phyloP scores from a whole-genome alignment of 1,284 basidiomycete genomes.

The Cutaneotrichosporon curvatum region DNA sequence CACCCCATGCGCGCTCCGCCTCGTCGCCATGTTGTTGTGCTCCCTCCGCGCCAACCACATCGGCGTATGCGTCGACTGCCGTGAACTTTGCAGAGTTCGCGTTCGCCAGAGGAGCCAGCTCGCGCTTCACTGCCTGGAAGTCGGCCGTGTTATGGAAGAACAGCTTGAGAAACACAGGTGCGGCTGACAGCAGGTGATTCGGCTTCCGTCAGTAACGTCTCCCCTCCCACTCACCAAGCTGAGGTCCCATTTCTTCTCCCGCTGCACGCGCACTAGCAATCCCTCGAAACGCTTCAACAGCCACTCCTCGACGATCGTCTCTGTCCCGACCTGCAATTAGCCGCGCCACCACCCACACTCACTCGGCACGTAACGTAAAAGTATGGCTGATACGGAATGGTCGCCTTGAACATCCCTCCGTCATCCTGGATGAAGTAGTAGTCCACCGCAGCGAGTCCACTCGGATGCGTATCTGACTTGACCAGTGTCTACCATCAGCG shows the following conservation, averaged over 20 bases:
- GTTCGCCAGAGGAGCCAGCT: slow-evolving; percentile 80
- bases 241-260: slow-evolving; percentile 87
- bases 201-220: slow-evolving; percentile 48
- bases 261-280: slow-evolving; percentile 65
- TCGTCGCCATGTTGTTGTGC: slow-evolving; percentile 45
- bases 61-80: slow-evolving; percentile 95
- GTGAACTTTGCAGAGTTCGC: slow-evolving; percentile 89
- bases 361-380: slow-evolving; percentile 89
- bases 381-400: slow-evolving; percentile 88
- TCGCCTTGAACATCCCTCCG: slow-evolving; percentile 92
- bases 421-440: slow-evolving; percentile 98
- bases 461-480: slow-evolving; percentile 71
- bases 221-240: slow-evolving; percentile 52
- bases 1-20: slow-evolving; percentile 51
- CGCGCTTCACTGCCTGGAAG: slow-evolving; percentile 76
- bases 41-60: slow-evolving; percentile 78
- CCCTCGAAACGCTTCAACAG: slow-evolving; percentile 89
- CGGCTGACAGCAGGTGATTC: slow-evolving; percentile 91
- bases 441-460: slow-evolving; percentile 84
- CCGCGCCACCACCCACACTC: slow-evolving; percentile 25
- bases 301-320: slow-evolving; percentile 93
- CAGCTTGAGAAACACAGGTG: slow-evolving; percentile 78
- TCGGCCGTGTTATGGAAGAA: slow-evolving; percentile 90
- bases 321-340: slow-evolving; percentile 65
- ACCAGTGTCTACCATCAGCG: slow-evolving; percentile 60